Evolutionary conservation across 768 basidiomycete species (phyloP).

Genomic region (Calocera cornea): DNA sequence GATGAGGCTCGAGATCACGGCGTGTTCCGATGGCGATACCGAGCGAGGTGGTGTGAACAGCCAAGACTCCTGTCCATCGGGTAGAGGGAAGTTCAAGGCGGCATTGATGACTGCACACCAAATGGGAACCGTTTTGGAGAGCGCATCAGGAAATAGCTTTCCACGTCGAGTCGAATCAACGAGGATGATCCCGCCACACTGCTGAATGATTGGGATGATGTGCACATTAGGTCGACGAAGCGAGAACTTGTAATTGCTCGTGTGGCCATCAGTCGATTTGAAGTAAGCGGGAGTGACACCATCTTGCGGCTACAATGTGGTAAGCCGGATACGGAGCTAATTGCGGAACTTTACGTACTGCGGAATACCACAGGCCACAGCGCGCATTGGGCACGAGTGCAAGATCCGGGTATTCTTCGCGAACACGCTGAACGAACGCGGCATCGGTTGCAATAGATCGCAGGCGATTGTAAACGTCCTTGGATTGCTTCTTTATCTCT

Average conservation of each 20-base stretch:
- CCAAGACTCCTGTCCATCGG: slow-evolving; percentile 37
- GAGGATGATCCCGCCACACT: slow-evolving; percentile 52
- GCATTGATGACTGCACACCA: slow-evolving; percentile 88
- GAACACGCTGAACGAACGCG: slow-evolving; percentile 47
- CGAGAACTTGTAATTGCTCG: slow-evolving; percentile 72
- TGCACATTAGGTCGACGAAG: slow-evolving; percentile 74
- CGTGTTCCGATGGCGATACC: slow-evolving; percentile 42
- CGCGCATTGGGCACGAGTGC: slow-evolving; percentile 70
- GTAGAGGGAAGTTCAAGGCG: slow-evolving; percentile 28
- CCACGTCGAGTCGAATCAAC: slow-evolving; percentile 90
- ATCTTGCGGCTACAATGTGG: neutral
- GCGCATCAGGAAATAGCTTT: slow-evolving; percentile 85
- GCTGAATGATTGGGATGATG: slow-evolving; percentile 43
- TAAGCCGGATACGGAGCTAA: slow-evolving; percentile 15
- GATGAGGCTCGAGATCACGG: slow-evolving; percentile 55
- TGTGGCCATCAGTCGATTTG: slow-evolving; percentile 86
- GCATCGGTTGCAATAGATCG: slow-evolving; percentile 76
- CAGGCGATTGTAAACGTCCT: slow-evolving; percentile 74
- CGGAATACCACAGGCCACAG: slow-evolving; percentile 79
- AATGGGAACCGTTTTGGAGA: slow-evolving; percentile 85
- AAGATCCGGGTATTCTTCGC: slow-evolving; percentile 34
- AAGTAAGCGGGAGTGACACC: slow-evolving; percentile 49
- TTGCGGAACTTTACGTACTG: slow-evolving; percentile 8
- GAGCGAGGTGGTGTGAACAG: slow-evolving; percentile 57
- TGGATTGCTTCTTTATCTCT: slow-evolving; percentile 49